Conservation (phyloP, 306 rosid species). For the Cucurbita pepo region DNA sequence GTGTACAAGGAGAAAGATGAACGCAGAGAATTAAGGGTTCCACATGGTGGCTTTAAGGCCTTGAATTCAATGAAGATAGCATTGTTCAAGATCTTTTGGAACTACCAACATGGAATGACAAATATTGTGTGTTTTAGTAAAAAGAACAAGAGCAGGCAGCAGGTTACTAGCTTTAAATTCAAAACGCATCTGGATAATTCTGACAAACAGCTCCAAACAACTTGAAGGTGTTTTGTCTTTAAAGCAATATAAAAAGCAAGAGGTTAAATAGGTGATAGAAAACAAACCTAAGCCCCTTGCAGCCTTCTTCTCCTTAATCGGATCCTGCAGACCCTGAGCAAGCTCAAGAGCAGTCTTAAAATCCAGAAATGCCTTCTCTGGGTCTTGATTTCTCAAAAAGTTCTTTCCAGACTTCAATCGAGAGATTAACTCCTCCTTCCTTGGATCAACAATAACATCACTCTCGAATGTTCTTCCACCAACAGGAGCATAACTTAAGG, state of each 20-base stretch:
- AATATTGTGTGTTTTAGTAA: not conserved
- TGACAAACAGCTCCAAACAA: not conserved
- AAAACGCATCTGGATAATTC: not conserved
- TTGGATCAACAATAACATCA: conserved; percentile 64
- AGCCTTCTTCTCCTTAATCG: conserved; percentile 87
- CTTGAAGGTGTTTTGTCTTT: not conserved
- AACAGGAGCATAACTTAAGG: conserved; percentile 78
- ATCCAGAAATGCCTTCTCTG: conserved; percentile 56
- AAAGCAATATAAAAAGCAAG: not conserved
- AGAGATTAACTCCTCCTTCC: conserved; percentile 73
- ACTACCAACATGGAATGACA: not conserved
- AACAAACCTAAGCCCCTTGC: conserved; percentile 88
- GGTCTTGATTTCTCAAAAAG: conserved; percentile 73
- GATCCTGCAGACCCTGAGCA: conserved; percentile 54
- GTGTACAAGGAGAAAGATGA: not conserved
- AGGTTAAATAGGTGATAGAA: not conserved
- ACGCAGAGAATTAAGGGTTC: not conserved
- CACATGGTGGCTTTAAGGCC: not conserved
- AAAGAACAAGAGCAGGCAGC: not conserved
- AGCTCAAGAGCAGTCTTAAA: conserved; percentile 68
- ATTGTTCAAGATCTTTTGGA: not conserved
- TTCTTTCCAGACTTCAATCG: conserved; percentile 70
- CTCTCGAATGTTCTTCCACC: conserved; percentile 54
- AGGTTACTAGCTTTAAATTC: not conserved
- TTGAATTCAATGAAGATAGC: not conserved